Conservation (phyloP, 2,329 filamentous ascomycete genomes). For the Aspergillus sclerotialis region DNA sequence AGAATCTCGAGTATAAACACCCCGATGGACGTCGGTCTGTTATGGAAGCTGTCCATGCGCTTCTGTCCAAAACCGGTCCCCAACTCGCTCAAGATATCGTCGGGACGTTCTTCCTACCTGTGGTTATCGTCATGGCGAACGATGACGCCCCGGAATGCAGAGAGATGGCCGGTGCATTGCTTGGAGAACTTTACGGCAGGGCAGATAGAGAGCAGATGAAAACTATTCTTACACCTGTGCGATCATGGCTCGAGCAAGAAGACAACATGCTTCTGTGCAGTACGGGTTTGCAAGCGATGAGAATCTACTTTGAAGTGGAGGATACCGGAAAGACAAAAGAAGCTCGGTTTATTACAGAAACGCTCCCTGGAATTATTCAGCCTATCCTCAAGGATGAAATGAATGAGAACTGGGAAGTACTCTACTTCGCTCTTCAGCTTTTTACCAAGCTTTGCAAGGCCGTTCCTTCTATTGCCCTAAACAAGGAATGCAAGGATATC, state of each 20-base stretch:
- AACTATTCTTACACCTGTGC: conserved; percentile 64
- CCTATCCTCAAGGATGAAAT: conserved; percentile 43
- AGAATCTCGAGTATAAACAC: conserved; percentile 85
- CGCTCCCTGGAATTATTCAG: conserved; percentile 50
- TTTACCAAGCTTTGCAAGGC: conserved; percentile 61
- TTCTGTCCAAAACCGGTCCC: conserved; percentile 78
- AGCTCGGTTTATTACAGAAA: conserved; percentile 50
- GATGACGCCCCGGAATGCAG: conserved; percentile 83
- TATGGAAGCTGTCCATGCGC: conserved; percentile 80
- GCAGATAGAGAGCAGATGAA: conserved; percentile 66
- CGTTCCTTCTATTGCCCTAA: conserved; percentile 58
- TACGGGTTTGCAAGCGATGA: conserved; percentile 72
- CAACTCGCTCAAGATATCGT: conserved; percentile 77
- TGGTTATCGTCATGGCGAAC: conserved; percentile 79
- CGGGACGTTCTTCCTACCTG: conserved; percentile 72
- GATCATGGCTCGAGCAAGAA: conserved; percentile 68
- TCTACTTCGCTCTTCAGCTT: conserved; percentile 66
- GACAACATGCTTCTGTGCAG: conserved; percentile 64
- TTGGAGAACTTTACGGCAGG: conserved; percentile 73
- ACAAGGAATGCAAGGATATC: conserved; percentile 52
- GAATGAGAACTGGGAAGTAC: conserved; percentile 58
- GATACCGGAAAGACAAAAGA: conserved; percentile 62
- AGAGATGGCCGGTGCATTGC: conserved; percentile 68
- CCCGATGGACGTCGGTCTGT: conserved; percentile 85
- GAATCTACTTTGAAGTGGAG: conserved; percentile 70